Base-by-base conservation (phyloP, 768 basidiomycete genomes). In the Ramaria sp. region DNA sequence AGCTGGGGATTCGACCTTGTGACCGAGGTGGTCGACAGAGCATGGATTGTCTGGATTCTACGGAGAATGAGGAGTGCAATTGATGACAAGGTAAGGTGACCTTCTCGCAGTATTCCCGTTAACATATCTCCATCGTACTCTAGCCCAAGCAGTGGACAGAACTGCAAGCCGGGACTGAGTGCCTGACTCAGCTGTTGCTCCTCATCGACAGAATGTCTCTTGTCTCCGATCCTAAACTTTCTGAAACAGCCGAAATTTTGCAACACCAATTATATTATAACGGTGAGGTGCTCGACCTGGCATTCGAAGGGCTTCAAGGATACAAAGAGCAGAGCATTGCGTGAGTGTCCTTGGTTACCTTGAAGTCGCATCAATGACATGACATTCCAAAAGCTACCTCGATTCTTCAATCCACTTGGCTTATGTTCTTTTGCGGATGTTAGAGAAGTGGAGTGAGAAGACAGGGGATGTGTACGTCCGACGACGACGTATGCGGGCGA, bases 111-210 rank as follows among this genome's bases (percentile, higher is more conserved):
- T 3, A 0, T 34, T 20, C 55, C 49, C 30, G 32, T 5, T 34
- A 16, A 3, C 47, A 54, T 59, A n/a, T 60, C 47, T 48, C 24
- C 20, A 45, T 47, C 38, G n/a, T 25, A 9, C 28, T 28, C 12
- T 61, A 96, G 91, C 95, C 95, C 28, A 93, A 93, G 64, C 73
- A 81, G 57, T 98, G 93, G 92, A 88, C 82, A 25, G 94, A 96
- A 64, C 73, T 98, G 25, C 92, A 97, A 67, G 89, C 92, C 30
- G 91, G 92, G 30, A 81, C 96, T 63, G 89, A 95, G 63, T 95
- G 91, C 66, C 78, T 98, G 60, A 93, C 91, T 18, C 93, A 96
- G 62, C 75, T 98, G 52, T 77, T 98, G 28, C 77, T 90, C 44
- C 79, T 95, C 62, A 83, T 98, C 64, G 93, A 97, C 62, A 70